These are phyloP conservation scores for Atkinsonella texensis DNA, from an alignment of 2,329 filamentous ascomycete genomes.

Conservation along the genomic window DNA sequence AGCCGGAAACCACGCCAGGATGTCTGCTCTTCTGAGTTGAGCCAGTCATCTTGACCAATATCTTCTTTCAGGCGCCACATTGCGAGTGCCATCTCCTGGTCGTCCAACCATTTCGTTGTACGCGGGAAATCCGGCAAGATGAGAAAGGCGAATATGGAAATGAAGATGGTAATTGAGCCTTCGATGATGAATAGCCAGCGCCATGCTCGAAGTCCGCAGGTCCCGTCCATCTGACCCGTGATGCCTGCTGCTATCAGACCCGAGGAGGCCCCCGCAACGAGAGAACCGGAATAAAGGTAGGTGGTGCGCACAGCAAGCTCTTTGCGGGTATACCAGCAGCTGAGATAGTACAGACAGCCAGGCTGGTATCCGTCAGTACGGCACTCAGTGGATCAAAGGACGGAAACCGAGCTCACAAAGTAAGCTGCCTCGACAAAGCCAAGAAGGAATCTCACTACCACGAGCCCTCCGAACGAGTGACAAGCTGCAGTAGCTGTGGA, in stretches of 20 bases:
- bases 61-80: constrained; percentile 51
- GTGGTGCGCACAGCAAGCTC: constrained; percentile 56
- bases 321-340: constrained; percentile 57
- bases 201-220: constrained; percentile 49
- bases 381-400: neutral
- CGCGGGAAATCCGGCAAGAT: constrained; percentile 36
- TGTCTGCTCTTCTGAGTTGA: constrained; percentile 41
- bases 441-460: constrained; percentile 26
- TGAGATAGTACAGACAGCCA: constrained; percentile 51
- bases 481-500: constrained; percentile 23
- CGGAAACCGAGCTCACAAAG: constrained; percentile 21
- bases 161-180: constrained; percentile 49
- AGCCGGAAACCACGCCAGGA: constrained; percentile 41
- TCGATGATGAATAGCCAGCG: constrained; percentile 47
- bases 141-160: constrained; percentile 43
- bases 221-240: constrained; percentile 49
- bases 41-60: constrained; percentile 52
- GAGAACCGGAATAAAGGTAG: constrained; percentile 53
- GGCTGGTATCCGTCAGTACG: constrained; percentile 20
- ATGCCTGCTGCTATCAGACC: constrained; percentile 55
- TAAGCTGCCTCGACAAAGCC: constrained; percentile 28
- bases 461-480: constrained; percentile 19
- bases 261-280: constrained; percentile 62
- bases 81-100: constrained; percentile 42
- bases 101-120: constrained; percentile 28